A percentile compares a stretch with the other conserved stretches of the same genome.
Evolutionary conservation across 2,329 filamentous ascomycete genomes (phyloP).

Genomic region (Exophiala oligosperma): DNA sequence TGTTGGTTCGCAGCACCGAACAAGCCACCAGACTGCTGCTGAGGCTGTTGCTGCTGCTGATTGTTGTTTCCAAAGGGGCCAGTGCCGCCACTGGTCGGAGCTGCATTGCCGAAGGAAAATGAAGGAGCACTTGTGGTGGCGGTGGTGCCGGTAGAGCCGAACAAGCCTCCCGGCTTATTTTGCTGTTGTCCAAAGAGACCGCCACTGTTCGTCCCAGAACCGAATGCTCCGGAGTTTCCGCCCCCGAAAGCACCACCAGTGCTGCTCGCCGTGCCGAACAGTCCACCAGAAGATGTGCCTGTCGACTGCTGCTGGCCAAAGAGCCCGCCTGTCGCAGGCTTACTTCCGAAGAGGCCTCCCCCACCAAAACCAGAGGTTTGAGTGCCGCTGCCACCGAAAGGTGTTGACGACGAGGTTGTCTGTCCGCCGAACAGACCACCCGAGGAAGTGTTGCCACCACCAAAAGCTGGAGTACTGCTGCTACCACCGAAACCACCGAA

Average conservation of each 20-base stretch:
- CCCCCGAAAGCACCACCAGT: slow-evolving; percentile 22
- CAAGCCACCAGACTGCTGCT: slow-evolving; percentile 40
- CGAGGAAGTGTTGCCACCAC: slow-evolving; percentile 14
- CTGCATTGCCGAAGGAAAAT: slow-evolving; percentile 33
- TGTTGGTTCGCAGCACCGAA: slow-evolving; percentile 40
- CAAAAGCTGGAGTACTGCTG: slow-evolving; percentile 30
- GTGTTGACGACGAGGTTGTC: slow-evolving; percentile 36
- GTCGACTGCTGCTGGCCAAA: slow-evolving; percentile 30
- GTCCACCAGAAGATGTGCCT: slow-evolving; percentile 35
- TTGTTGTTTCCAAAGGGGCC: slow-evolving; percentile 23
- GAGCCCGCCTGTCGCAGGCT: slow-evolving; percentile 31
- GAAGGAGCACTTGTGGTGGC: slow-evolving; percentile 33
- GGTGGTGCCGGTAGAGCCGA: slow-evolving; percentile 29
- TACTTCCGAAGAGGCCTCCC: slow-evolving; percentile 47
- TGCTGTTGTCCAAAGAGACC: slow-evolving; percentile 49
- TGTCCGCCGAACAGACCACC: slow-evolving; percentile 36
- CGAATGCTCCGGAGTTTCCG: slow-evolving; percentile 33
- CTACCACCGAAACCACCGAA: slow-evolving; percentile 44
- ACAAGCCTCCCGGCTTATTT: slow-evolving; percentile 45
- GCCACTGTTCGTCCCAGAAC: slow-evolving; percentile 37
- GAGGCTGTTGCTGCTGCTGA: slow-evolving; percentile 33
- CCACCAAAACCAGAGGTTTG: slow-evolving; percentile 41
- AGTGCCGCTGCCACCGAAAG: slow-evolving; percentile 37
- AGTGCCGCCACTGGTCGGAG: slow-evolving; percentile 31
- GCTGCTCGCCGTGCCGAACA: slow-evolving; percentile 43